Evolutionary conservation across 352 stramenopile species (phyloP).

Genomic region (Pythium guiyangense): DNA sequence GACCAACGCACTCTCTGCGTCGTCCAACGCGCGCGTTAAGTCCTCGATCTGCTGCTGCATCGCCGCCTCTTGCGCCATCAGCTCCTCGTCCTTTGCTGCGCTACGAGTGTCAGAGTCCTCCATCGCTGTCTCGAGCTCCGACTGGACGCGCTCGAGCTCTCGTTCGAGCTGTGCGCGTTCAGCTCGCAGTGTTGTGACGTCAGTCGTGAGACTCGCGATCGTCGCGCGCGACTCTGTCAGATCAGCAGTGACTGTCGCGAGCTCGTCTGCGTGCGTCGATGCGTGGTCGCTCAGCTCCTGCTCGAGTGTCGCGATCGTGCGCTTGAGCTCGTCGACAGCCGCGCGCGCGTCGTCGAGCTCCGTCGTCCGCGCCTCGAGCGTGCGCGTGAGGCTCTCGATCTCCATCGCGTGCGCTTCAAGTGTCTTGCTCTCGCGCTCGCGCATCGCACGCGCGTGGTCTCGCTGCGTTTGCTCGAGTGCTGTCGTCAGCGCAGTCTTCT

Average conservation of each 20-base stretch:
- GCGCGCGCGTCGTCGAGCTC: conserved; percentile 37
- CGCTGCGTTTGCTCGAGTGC: conserved; percentile 31
- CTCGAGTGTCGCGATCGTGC: conserved; percentile 32
- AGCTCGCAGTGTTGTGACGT: conserved; percentile 32
- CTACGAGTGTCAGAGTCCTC: conserved; percentile 1
- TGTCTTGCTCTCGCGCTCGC: conserved; percentile 32
- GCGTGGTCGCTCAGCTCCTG: conserved; percentile 27
- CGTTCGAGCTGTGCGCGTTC: conserved; percentile 30
- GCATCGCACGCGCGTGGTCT: conserved; percentile 26
- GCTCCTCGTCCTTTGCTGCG: conserved; percentile 22
- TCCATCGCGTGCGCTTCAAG: conserved; percentile 29
- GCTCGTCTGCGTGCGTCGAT: conserved; percentile 27
- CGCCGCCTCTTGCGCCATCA: conserved; percentile 11
- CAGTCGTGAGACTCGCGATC: conserved; percentile 26
- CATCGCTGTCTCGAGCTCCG: conserved; percentile 2
- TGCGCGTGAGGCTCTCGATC: conserved; percentile 31
- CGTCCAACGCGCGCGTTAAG: conserved; percentile 21
- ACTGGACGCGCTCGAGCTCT: conserved; percentile 24
- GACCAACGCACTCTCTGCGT: conserved; percentile 24
- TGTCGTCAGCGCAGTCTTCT: conserved; percentile 50
- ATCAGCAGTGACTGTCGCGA: conserved; percentile 32
- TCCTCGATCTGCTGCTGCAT: conserved; percentile 25
- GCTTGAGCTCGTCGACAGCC: conserved; percentile 31
- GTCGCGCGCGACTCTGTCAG: conserved; percentile 37
- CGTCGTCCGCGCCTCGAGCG: conserved; percentile 31